A percentile compares a stretch with the other conserved stretches of the same genome.
phyloP scores from a whole-genome alignment of 2,329 filamentous ascomycete genomes.

The Ophiostoma populinum region DNA sequence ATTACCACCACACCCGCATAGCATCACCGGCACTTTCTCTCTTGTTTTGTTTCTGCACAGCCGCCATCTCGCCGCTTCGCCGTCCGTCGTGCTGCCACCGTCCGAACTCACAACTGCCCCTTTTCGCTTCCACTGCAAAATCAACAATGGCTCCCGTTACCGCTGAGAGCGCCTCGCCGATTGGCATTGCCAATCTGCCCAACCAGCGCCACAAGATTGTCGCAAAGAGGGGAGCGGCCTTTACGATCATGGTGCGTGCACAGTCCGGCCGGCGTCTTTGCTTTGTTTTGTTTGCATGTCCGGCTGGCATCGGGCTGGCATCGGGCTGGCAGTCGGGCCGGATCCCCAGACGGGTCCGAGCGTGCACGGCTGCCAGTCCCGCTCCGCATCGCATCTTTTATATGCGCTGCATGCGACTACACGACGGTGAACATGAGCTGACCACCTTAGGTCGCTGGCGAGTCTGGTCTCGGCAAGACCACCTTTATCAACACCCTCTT shows the following conservation, averaged over 20 bases:
- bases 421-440: too few species aligned
- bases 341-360: too few species aligned
- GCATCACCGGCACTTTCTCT: not conserved
- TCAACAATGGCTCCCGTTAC: constrained; percentile 36
- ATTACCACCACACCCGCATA: too few species aligned
- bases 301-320: too few species aligned
- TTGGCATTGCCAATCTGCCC: constrained; percentile 59
- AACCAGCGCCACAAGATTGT: constrained; percentile 64
- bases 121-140: constrained; percentile 5
- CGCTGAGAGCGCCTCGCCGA: constrained; percentile 45
- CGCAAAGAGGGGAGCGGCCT: constrained; percentile 77
- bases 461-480: constrained; percentile 96
- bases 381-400: too few species aligned
- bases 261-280: too few species aligned
- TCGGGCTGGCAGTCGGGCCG: too few species aligned
- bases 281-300: too few species aligned
- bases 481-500: constrained; percentile 99
- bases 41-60: not conserved
- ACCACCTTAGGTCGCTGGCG: constrained; percentile 68
- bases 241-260: constrained; percentile 82
- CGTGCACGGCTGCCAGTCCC: too few species aligned
- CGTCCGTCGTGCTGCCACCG: not conserved
- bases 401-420: too few species aligned
- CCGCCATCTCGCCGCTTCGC: not conserved
- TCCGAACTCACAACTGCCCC: not conserved